These are phyloP conservation scores for Calonectria multiphialidica DNA, from an alignment of 2,329 filamentous ascomycete genomes.

Conservation along the genomic window DNA sequence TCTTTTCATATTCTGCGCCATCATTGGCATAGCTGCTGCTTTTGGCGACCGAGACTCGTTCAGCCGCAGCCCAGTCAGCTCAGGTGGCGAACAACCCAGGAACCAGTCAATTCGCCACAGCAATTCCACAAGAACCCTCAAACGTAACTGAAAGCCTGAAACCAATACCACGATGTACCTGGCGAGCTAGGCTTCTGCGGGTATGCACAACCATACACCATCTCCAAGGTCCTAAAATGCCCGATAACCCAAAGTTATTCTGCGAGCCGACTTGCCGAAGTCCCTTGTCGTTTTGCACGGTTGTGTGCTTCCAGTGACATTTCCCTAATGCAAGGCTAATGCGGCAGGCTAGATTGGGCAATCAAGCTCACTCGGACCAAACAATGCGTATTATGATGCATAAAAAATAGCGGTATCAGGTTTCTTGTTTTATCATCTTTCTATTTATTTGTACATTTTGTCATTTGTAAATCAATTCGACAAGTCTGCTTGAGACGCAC, in stretches of 20 bases:
- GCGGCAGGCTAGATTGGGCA: not conserved
- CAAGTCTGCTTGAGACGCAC: not conserved
- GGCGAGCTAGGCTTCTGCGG: not conserved
- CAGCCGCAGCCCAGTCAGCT: not conserved
- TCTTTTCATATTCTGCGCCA: not conserved
- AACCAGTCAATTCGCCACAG: not conserved
- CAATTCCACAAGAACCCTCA: not conserved
- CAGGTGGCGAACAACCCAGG: not conserved
- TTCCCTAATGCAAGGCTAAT: not conserved
- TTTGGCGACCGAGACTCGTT: not conserved
- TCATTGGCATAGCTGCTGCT: not conserved
- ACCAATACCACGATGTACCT: not conserved
- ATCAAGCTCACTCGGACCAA: not conserved
- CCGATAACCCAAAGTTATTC: not conserved
- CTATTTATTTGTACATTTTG: not conserved
- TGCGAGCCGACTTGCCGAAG: constrained; percentile 6
- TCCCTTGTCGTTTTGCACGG: not conserved
- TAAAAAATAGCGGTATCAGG: not conserved
- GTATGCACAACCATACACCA: not conserved
- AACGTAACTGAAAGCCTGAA: not conserved
- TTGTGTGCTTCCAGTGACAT: constrained; percentile 2
- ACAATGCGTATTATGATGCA: not conserved
- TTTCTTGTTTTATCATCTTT: not conserved
- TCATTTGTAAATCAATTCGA: not conserved
- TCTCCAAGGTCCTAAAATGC: not conserved